phyloP scores from a whole-genome alignment of 73 alveolate genomes.

The Symbiodinium natans region DNA sequence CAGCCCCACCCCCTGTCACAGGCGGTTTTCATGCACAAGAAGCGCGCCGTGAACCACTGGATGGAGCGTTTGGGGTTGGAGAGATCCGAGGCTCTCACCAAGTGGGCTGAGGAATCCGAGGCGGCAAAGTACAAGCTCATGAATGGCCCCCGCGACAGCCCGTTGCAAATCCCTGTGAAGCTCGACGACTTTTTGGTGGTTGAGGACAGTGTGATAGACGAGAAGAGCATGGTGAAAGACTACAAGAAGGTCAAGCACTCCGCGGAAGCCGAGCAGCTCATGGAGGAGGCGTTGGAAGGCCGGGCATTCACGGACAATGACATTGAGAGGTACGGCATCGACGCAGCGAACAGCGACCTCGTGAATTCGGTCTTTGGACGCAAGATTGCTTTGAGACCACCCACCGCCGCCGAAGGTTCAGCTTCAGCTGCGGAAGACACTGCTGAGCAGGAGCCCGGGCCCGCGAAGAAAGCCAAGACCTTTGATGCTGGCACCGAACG shows the following conservation, averaged over 20 bases:
- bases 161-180: neutral
- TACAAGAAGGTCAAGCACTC: neutral
- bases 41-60: neutral
- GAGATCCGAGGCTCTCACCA: neutral
- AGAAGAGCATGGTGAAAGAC: neutral
- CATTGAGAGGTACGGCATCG: neutral
- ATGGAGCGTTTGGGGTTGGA: neutral
- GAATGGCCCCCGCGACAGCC: neutral
- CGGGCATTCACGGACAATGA: neutral
- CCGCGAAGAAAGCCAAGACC: neutral
- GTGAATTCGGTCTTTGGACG: too few relatives aligned
- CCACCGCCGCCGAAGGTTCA: too few relatives aligned
- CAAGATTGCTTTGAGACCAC: too few relatives aligned
- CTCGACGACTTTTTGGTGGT: neutral
- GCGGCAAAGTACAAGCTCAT: neutral
- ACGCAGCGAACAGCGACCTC: neutral
- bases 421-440: neutral
- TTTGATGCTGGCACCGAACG: neutral
- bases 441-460: neutral
- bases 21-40: neutral
- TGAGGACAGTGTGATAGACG: neutral
- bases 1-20: neutral
- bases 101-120: neutral
- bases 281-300: neutral
- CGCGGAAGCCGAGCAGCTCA: neutral